Percentiles rank a stretch among this genome's conserved stretches.
phyloP scores from a whole-genome alignment of 108 stramenopile genomes.

The Nitzschia sp. region DNA sequence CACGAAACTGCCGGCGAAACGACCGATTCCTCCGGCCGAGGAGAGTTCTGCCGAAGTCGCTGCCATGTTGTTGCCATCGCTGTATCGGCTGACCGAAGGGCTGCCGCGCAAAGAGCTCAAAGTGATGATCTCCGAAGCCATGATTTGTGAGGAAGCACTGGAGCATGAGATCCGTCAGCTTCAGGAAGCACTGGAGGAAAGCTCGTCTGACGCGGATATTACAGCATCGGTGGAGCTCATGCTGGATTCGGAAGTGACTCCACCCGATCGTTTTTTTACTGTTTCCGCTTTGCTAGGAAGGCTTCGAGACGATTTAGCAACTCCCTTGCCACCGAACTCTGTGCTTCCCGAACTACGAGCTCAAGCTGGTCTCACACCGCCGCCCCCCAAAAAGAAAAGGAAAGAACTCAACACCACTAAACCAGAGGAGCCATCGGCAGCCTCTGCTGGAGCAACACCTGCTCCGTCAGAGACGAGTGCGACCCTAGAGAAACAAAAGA shows the following conservation, averaged over 20 bases:
- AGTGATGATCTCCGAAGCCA: slow-evolving; percentile 63
- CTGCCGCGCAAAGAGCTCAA: slow-evolving; percentile 67
- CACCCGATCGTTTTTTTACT: slow-evolving; percentile 73
- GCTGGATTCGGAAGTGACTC: slow-evolving; percentile 61
- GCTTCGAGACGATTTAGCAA: slow-evolving; percentile 71
- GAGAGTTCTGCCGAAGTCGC: slow-evolving; percentile 1
- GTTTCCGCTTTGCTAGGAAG: slow-evolving; percentile 75
- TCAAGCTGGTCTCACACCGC: slow-evolving; percentile 13
- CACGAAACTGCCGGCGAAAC: neutral
- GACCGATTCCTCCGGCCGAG: neutral
- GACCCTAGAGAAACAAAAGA: slow-evolving; percentile 15
- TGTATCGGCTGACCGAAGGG: slow-evolving; percentile 65
- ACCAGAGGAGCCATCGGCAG: neutral
- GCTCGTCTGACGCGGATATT: neutral
- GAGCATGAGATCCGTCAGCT: slow-evolving; percentile 58
- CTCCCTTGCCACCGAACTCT: slow-evolving; percentile 64
- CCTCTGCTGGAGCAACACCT: neutral
- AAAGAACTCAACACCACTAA: neutral
- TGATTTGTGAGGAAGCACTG: slow-evolving; percentile 65
- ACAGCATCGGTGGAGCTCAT: slow-evolving; percentile 40
- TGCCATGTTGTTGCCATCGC: slow-evolving; percentile 27
- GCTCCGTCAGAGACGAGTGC: neutral
- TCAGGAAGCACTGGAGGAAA: slow-evolving; percentile 39
- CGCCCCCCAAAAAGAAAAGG: slow-evolving; percentile 21
- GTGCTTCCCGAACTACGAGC: slow-evolving; percentile 16